Base-by-base conservation (phyloP, 2,329 filamentous ascomycete genomes). In the Coccinonectria pachysandricola region DNA sequence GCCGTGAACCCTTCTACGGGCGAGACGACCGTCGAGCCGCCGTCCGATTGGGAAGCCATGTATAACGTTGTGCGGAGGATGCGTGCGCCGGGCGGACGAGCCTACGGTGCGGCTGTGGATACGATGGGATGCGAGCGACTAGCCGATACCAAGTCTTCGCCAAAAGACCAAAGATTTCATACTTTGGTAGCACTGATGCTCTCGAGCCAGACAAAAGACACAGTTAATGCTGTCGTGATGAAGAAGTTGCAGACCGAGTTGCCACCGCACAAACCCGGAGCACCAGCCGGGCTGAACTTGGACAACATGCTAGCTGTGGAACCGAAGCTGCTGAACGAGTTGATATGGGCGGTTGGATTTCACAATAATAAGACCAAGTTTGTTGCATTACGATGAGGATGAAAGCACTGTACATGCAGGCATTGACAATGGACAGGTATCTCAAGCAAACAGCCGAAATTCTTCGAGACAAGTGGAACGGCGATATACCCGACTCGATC, bases 91-190 rank as follows among this genome's bases (percentile, higher is more conserved):
- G 67, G 65, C 3, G 67, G 66, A 6, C 47, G 56, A 57, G 58
- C 80, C 50, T 50, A 70, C 61, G 56, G 80, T 69, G 91, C 91
- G 1, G 82, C 88, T 1, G 91, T 98, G 8, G 91, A 98, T 53
- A 96, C 88, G 0, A 95, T 96, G 87, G 91, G 91, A 8, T 98
- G 91, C 56, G 86, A 86, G 55, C 71, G 72, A 6, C 65, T 91
- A 7, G 82, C 81, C 3, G 59, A 66, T 24, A 51, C 57, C 10
- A 53, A 43, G 2, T 64, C 68, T 8, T 64, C 57, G 31, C 50
- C 62, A 14, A 62, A 57, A 31, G 69, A 72, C 47, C 75, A 75
- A 49, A 71, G 87, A 6, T 87, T 92, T 44, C 87, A 95, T 47
- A 93, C 84, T 3, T 70, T 95, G 15, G 67, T 93, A 19, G 74